Conservation (phyloP, 2,329 filamentous ascomycete genomes). For the Drechslerella dactyloides region DNA sequence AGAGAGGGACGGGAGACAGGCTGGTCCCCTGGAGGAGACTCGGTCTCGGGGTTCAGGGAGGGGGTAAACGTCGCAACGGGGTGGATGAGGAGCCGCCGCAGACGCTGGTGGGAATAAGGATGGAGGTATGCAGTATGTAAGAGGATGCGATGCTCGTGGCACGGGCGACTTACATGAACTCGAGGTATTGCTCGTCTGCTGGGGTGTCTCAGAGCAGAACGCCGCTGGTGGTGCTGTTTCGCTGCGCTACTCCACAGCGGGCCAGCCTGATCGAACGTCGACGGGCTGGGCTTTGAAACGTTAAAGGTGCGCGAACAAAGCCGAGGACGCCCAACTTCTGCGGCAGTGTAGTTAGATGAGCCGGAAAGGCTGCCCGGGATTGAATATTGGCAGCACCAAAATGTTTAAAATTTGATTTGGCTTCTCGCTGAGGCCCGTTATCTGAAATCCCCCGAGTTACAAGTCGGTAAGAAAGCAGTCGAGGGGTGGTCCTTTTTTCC, state of each 20-base stretch:
- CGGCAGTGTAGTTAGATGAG: slow-evolving; percentile 47
- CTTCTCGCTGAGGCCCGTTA: slow-evolving; percentile 45
- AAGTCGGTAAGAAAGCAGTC: slow-evolving; percentile 44
- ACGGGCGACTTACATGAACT: slow-evolving; percentile 51
- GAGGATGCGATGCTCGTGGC: slow-evolving; percentile 52
- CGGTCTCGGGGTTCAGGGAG: slow-evolving; percentile 51
- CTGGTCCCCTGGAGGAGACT: slow-evolving; percentile 52
- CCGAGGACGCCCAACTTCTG: slow-evolving; percentile 54
- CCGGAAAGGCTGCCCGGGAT: slow-evolving; percentile 43
- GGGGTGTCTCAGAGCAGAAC: slow-evolving; percentile 37
- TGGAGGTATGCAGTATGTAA: slow-evolving; percentile 51
- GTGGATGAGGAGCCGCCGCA: slow-evolving; percentile 56
- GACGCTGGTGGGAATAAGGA: slow-evolving; percentile 54
- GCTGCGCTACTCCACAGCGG: slow-evolving; percentile 46
- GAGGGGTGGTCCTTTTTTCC: slow-evolving; percentile 43
- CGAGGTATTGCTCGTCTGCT: slow-evolving; percentile 28
- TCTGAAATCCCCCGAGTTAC: slow-evolving; percentile 51
- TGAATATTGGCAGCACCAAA: slow-evolving; percentile 10
- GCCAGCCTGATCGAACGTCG: slow-evolving; percentile 40
- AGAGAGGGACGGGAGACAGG: slow-evolving; percentile 56
- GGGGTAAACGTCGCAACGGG: slow-evolving; percentile 53
- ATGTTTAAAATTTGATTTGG: slow-evolving; percentile 35
- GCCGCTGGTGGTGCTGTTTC: slow-evolving; percentile 43
- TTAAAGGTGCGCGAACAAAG: slow-evolving; percentile 54
- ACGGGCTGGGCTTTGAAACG: slow-evolving; percentile 44